These are phyloP conservation scores for Tubosaeta sp. DNA, from an alignment of 768 basidiomycete species.

Conservation along the genomic window DNA sequence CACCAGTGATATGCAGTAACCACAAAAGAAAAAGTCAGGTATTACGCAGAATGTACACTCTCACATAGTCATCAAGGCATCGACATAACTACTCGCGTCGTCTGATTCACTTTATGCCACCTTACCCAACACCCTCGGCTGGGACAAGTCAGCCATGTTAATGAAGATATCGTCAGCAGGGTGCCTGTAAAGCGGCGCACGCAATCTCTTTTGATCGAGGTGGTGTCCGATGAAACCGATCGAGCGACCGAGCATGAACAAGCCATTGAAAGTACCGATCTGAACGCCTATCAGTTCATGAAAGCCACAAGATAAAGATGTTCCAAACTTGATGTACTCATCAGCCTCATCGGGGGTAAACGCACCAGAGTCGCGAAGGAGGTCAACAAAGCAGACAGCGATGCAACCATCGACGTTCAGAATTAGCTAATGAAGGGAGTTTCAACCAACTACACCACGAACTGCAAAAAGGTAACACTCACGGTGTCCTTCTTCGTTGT, in stretches of 20 bases:
- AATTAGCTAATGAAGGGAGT: slow-evolving; percentile 55
- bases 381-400: slow-evolving; percentile 94
- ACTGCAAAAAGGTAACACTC: slow-evolving; percentile 3
- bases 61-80: no score
- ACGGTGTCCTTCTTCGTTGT: slow-evolving; percentile 97
- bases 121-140: slow-evolving; percentile 71
- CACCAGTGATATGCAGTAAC: no score
- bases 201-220: slow-evolving; percentile 93
- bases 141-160: slow-evolving; percentile 83
- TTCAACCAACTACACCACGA: background rate
- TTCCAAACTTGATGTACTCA: slow-evolving; percentile 80
- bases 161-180: slow-evolving; percentile 96
- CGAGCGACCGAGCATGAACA: slow-evolving; percentile 96
- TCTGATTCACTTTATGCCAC: slow-evolving; percentile 20
- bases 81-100: no score
- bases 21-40: no score
- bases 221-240: slow-evolving; percentile 98
- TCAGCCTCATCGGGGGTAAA: slow-evolving; percentile 95
- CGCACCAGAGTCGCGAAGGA: slow-evolving; percentile 86
- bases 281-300: slow-evolving; percentile 10
- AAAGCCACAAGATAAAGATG: background rate
- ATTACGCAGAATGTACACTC: no score
- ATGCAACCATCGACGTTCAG: slow-evolving; percentile 96
- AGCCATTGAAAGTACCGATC: slow-evolving; percentile 92
- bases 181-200: slow-evolving; percentile 90